Evolutionary conservation across 75 land plant genomes (phyloP), one percentile per base, ranked within the genome.

Genomic region (Sequoiadendron giganteum): DNA sequence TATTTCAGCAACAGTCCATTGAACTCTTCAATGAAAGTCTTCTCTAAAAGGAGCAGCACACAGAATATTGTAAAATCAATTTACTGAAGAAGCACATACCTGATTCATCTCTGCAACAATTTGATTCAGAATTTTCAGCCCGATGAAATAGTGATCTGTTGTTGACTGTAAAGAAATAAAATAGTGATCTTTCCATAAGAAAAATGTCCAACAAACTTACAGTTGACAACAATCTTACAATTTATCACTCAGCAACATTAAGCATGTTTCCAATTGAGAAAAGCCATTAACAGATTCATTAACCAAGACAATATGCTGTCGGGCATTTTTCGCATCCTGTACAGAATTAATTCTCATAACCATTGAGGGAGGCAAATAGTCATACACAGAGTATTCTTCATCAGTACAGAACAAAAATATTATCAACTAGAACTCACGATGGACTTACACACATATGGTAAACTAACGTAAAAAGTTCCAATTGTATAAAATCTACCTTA

Each of bases 61-160:
- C 10, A 40, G 6, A 80, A 40, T 36, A 40, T 42, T 39, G 42
- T 7, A 10, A 2, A 40, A 40, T 16, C 83, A 40, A 43, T 80
- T 78, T 40, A 78, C 8, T 5, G 18, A 7, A 38, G n/a, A 86
- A 61, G 83, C 52, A 70, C 92, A 49, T 83, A 95, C 98, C 96
- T 95, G 96, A 90, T 97, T 97, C 97, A 97, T 97, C 90, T 97
- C 99, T 85, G 93, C 90, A 25, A 97, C 99, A 87, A 97, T 96
- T 86, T 97, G 99, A 90, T 96, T 97, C 56, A 97, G 85, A 58
- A 97, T 95, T 93, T 95, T 97, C 90, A 97, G 91, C 49, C 99
- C 99, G 84, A 96, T 97, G 75, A 91, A 92, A 90, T 94, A 97
- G 86, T 96, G 96, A 73, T 92, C 96, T 75, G 95, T 86, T 86